Conservation (phyloP, 768 basidiomycete genomes). For the Crassisporium funariophilum region DNA sequence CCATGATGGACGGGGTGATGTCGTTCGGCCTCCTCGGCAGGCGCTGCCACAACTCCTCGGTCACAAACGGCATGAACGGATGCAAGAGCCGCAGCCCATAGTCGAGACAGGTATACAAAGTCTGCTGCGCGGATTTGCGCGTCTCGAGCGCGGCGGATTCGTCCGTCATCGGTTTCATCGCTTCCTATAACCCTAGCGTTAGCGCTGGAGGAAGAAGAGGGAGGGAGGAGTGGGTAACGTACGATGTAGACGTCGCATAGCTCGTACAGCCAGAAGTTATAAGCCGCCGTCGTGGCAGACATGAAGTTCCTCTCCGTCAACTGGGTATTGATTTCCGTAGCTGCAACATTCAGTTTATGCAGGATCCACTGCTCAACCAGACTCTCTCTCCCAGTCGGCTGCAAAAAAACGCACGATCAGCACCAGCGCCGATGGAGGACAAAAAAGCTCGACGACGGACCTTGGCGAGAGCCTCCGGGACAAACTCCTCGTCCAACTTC, state of each 20-base stretch:
- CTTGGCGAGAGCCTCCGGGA: slow-evolving; percentile 69
- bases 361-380: slow-evolving; percentile 95
- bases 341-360: slow-evolving; percentile 87
- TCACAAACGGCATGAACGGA: slow-evolving; percentile 99
- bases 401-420: slow-evolving; percentile 11
- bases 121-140: slow-evolving; percentile 89
- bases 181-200: slow-evolving; percentile 64
- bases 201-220: background rate
- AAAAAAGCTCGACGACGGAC: slow-evolving; percentile 35
- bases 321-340: slow-evolving; percentile 72
- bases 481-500: slow-evolving; percentile 85
- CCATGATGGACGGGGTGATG: slow-evolving; percentile 84
- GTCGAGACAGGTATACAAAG: slow-evolving; percentile 93
- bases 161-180: slow-evolving; percentile 98
- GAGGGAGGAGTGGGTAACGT: slow-evolving; percentile 26
- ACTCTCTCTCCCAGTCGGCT: slow-evolving; percentile 90
- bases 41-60: slow-evolving; percentile 98
- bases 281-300: slow-evolving; percentile 78
- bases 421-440: background rate
- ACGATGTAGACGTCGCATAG: slow-evolving; percentile 99
- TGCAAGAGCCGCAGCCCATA: slow-evolving; percentile 87
- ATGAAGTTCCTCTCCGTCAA: slow-evolving; percentile 89
- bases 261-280: slow-evolving; percentile 98
- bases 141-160: slow-evolving; percentile 61
- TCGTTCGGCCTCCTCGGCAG: slow-evolving; percentile 86